Percentiles rank a stretch among this genome's conserved stretches.
Evolutionary conservation across 768 basidiomycete species (phyloP).

Genomic region (Tulasnella calospora): DNA sequence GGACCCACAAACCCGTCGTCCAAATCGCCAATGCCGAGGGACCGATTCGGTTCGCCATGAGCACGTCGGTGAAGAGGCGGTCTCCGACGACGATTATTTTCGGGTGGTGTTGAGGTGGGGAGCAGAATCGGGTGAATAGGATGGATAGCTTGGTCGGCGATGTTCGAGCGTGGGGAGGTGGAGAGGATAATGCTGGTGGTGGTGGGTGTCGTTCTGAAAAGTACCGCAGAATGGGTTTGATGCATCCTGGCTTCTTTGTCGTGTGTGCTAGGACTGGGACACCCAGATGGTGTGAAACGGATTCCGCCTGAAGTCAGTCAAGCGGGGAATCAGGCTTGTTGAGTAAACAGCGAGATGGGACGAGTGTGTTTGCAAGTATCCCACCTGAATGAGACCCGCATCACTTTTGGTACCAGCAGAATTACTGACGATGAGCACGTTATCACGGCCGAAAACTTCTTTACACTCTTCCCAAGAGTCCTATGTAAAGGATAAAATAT

Average conservation of each 20-base stretch:
- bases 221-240: constrained; percentile 62
- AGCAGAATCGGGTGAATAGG: neutral
- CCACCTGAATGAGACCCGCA: constrained; percentile 74
- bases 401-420: constrained; percentile 73
- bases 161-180: neutral
- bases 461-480: constrained; percentile 71
- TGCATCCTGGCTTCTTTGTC: constrained; percentile 78
- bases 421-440: constrained; percentile 89
- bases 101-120: constrained; percentile 31
- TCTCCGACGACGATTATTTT: constrained; percentile 85
- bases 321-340: neutral
- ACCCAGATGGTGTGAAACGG: constrained; percentile 67
- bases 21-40: constrained; percentile 18
- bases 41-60: constrained; percentile 76
- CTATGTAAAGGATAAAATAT: constrained; percentile 37
- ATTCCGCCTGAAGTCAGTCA: constrained; percentile 63
- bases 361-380: neutral
- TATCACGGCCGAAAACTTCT: constrained; percentile 64
- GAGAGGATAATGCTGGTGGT: constrained; percentile 26
- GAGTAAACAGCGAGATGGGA: neutral
- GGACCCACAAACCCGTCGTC: constrained; percentile 33
- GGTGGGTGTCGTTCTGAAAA: constrained; percentile 41
- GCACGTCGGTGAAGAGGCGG: constrained; percentile 84
- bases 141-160: neutral
- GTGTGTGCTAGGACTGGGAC: constrained; percentile 79